Percentiles rank a stretch among this genome's conserved stretches.
phyloP scores from a whole-genome alignment of 2,329 filamentous ascomycete species.

The Thelonectria blattea region DNA sequence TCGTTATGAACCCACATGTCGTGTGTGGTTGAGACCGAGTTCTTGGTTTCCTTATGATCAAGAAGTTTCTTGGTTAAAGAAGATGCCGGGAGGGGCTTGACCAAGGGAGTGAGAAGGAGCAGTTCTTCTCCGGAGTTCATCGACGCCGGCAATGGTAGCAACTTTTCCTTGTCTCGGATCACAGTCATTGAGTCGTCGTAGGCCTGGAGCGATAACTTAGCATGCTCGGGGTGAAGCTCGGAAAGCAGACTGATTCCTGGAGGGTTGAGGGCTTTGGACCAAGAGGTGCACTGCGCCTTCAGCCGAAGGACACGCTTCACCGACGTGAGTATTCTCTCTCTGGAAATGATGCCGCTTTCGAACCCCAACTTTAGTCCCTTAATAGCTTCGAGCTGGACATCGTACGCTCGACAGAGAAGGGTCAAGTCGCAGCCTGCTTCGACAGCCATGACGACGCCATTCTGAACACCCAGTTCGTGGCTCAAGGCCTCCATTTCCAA shows the following conservation, averaged over 20 bases:
- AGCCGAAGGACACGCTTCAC: conserved; percentile 78
- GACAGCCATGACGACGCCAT: conserved; percentile 96
- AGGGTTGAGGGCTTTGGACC: conserved; percentile 90
- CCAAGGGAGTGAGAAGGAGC: conserved; percentile 84
- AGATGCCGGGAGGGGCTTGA: conserved; percentile 91
- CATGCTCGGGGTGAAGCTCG: conserved; percentile 81
- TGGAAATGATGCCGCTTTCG: conserved; percentile 87
- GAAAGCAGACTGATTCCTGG: conserved; percentile 78
- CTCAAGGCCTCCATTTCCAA: conserved; percentile 96
- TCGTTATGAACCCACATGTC: conserved; percentile 65
- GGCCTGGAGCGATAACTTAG: conserved; percentile 79
- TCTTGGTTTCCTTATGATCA: conserved; percentile 55
- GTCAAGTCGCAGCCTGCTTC: conserved; percentile 95
- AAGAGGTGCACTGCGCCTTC: conserved; percentile 86
- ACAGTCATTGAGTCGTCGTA: conserved; percentile 95
- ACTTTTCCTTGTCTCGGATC: conserved; percentile 84
- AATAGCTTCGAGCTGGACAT: conserved; percentile 89
- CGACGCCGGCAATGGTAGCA: conserved; percentile 81
- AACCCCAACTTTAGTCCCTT: conserved; percentile 87
- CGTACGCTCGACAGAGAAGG: conserved; percentile 84
- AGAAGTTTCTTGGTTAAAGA: conserved; percentile 76
- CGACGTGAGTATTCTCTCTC: conserved; percentile 79
- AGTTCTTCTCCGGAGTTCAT: conserved; percentile 87
- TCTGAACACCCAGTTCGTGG: conserved; percentile 95
- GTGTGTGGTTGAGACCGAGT: conserved; percentile 48